Evolutionary conservation across 441 rosid species (phyloP), one percentile per base, ranked within the genome.

Genomic region (Mallotus japonicus): DNA sequence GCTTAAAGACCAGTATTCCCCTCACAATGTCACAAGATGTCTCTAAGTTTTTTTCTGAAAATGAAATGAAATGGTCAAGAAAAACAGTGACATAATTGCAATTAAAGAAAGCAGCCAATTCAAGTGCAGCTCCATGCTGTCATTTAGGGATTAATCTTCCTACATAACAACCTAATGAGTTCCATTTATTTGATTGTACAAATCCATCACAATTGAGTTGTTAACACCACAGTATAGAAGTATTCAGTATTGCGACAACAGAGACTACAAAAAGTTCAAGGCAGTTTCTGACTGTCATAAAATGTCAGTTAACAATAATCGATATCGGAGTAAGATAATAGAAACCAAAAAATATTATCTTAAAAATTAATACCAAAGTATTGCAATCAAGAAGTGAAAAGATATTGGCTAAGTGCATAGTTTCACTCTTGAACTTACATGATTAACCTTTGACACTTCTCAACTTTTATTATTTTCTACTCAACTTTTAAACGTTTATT

Each of bases 1-100:
- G 62, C 72, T 53, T 72, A 20, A 11, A 32, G 22, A 32, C 20
- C 47, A 44, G 20, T 17, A 65, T 46, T 73, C 32, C 55, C n/a
- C 57, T 44, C 2, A 65, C 28, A 16, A 49, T 4, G 32, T 55
- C 16, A 9, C 49, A 50, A 66, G 19, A 46, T 8, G 5, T 55
- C 34, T 6, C 5, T n/a, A 14, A 37, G 6, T 3, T 42, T n/a
- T 63, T 54, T 61, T 40, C 19, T 61, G 50, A 2, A 19, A 42
- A 54, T 53, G 55, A 20, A 63, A 37, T 37, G 40, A 37, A 3
- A 42, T 6, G 15, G 9, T 37, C 69, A 72, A 58, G 53, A 19
- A 28, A 67, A 57, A 65, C 20, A 17, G 20, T 34, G 7, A 22
- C 51, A 49, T 10, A 8, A 65, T 65, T 20, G 56, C 40, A 44